Base-by-base conservation (phyloP, 169 alveolate species). In the Amoebophrya sp. region DNA sequence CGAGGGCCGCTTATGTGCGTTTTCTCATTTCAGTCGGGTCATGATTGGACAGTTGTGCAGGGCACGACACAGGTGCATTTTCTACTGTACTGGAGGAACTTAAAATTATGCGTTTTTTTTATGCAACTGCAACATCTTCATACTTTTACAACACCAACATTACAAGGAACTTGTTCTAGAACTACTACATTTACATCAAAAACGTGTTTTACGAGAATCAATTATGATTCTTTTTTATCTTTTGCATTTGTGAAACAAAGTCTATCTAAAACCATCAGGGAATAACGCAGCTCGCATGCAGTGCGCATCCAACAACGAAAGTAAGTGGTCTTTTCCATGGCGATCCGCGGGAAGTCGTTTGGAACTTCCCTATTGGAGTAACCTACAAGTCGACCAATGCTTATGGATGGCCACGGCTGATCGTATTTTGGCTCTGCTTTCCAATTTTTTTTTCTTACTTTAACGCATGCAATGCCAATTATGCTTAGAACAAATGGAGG, bases 331-430 rank as follows among this genome's bases (percentile, higher is more conserved):
- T 26, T 26, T 65, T 65, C 83, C 83, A 65, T 36, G 83, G 83
- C 38, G 83, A 65, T 26, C 83, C 83, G 26, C 83, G 83, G 36
- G 83, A 65, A 36, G 83, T 65, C 2, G 83, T 65, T 29, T 65
- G 83, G 83, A 65, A 65, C 26, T 65, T 65, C 26, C 83, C 83
- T 29, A 29, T 65, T 29, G 83, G 83, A 6, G 83, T 65, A 6
- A 65, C 83, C 38, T 65, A 65, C 83, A 65, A 65, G 33, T 26
- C 83, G 39, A 65, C 83, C 83, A 65, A 65, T 36, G 83, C 83
- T 10, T 65, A 6, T 36, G 83, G 83, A 29, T 65, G 83, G 83
- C 83, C 83, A 36, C 83, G 83, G 83, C 33, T 65, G n/a, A 65
- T 65, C 83, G 83, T 65, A 10, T n/a, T n/a, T n/a, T n/a, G n/a